Conservation (phyloP, 2,329 filamentous ascomycete genomes). For the Pezicula neosporulosa region DNA sequence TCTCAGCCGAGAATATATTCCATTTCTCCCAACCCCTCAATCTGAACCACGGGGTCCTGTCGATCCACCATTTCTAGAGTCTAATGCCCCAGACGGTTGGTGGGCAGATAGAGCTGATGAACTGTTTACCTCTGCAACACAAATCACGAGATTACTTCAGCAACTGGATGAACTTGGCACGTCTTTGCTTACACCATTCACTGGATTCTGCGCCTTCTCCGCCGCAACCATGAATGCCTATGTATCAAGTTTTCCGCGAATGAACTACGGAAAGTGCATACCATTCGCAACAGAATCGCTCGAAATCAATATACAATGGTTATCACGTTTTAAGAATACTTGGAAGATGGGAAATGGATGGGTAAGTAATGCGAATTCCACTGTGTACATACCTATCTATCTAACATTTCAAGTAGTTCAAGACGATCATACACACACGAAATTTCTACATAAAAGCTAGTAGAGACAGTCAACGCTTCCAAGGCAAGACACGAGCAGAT, state of each 20-base stretch:
- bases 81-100: constrained; percentile 33
- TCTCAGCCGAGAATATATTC: constrained; percentile 40
- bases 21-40: constrained; percentile 36
- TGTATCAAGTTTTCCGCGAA: constrained; percentile 34
- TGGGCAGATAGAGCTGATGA: constrained; percentile 36
- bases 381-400: background rate
- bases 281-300: background rate
- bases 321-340: background rate
- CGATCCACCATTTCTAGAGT: constrained; percentile 36
- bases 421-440: background rate
- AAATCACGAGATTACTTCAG: constrained; percentile 31
- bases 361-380: background rate
- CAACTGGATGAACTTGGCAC: constrained; percentile 35
- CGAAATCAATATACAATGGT: background rate
- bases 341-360: background rate
- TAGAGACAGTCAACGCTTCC: background rate
- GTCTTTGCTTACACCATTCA: constrained; percentile 36
- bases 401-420: background rate
- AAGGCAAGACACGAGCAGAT: background rate
- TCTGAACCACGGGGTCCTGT: constrained; percentile 34
- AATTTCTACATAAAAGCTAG: background rate
- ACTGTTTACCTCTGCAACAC: constrained; percentile 33
- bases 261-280: constrained; percentile 28
- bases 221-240: constrained; percentile 40
- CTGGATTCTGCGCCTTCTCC: constrained; percentile 43